These are phyloP conservation scores for Auricularia auricula-judae DNA, from an alignment of 768 basidiomycete genomes.

Conservation along the genomic window DNA sequence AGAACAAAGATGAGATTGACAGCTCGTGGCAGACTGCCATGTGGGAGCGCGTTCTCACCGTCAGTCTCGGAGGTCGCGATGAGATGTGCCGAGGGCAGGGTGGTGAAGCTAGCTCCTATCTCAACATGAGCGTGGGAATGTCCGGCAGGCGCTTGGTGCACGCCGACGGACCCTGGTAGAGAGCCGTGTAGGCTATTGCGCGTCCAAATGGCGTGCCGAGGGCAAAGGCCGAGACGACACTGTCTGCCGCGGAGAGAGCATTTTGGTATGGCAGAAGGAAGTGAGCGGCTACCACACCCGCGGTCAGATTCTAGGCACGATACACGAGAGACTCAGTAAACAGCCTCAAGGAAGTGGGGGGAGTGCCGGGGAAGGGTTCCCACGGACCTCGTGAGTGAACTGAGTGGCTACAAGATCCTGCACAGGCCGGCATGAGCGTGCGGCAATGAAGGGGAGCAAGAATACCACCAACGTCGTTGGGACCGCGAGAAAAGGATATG, in stretches of 20 bases:
- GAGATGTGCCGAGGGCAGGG: constrained; percentile 43
- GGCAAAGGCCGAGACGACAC: constrained; percentile 62
- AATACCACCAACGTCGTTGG: constrained; percentile 11
- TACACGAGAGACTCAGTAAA: neutral
- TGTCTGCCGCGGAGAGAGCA: constrained; percentile 59
- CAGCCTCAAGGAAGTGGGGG: neutral
- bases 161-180: constrained; percentile 49
- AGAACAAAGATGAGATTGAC: neutral
- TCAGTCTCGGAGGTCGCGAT: constrained; percentile 37
- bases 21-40: neutral
- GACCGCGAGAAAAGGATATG: constrained; percentile 48
- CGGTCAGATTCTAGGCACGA: constrained; percentile 51
- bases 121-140: neutral
- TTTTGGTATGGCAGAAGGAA: constrained; percentile 66
- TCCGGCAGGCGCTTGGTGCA: neutral
- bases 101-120: constrained; percentile 42
- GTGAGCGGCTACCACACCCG: constrained; percentile 74
- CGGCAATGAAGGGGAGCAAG: neutral
- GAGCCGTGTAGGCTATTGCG: constrained; percentile 65
- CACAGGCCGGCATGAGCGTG: neutral
- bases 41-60: neutral
- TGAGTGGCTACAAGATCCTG: constrained; percentile 50
- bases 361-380: neutral
- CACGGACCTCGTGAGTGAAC: constrained; percentile 52
- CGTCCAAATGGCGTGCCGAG: constrained; percentile 72